Base-by-base conservation (phyloP, 805 yeast genomes). In the Blastobotrys parvus region DNA sequence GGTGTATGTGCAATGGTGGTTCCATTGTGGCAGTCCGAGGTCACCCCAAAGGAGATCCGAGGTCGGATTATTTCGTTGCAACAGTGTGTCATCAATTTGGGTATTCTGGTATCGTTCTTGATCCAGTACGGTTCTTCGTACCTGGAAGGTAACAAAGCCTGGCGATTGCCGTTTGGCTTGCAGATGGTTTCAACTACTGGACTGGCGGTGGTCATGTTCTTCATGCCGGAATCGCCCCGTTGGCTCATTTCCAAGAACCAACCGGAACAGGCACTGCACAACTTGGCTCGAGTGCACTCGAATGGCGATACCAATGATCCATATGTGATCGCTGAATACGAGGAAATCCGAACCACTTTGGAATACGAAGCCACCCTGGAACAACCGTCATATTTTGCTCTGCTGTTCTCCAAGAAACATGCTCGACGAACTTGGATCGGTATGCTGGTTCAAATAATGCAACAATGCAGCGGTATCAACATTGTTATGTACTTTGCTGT, bases 161-260 rank as follows among this genome's bases (percentile, higher is more conserved):
- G 89, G 88, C 75, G 92, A 67, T 71, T 83, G 59, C 90, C 92
- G 11, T 73, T 82, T 47, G 81, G 85, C 2, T 63, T 82, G 54
- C 94, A 83, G 65, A 61, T 72, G 37, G 47, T 73, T 31, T 74
- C 75, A 36, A 76, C 77, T 3, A 66, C 77, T 45, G 50, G 80
- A 30, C 80, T 81, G 55, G 44, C 84, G 42, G 63, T 82, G 32
- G 57, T 80, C 41, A 66, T 84, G 77, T 79, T 45, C 32, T 64
- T 38, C 34, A 65, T 89, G 22, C 97, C 97, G 0, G 97, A 89
- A 62, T 78, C 89, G 32, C 96, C 96, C 0, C 71, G 97, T 45
- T 89, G 74, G 66, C 79, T 75, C 55, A 86, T 89, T 4, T 77
- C 77, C 53, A 78, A 81, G 52, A 82, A 82, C 56, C 51, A 71